These are phyloP conservation scores for Decorospora gaudefroyi DNA, from an alignment of 2,329 filamentous ascomycete genomes.

Conservation along the genomic window DNA sequence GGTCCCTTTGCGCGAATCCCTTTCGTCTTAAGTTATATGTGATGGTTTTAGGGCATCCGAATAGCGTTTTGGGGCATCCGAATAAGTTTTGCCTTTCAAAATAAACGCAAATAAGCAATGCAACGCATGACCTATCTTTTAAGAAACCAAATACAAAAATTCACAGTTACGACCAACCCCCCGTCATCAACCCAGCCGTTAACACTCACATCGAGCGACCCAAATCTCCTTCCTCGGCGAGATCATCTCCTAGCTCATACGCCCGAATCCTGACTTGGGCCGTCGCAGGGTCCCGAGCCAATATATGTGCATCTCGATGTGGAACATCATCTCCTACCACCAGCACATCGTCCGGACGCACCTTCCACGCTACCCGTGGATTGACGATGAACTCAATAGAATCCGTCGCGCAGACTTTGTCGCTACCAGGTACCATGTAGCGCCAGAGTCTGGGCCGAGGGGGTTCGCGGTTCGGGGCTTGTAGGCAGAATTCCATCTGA, in stretches of 20 bases:
- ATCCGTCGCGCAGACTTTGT: background rate
- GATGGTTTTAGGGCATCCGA: too few relatives aligned
- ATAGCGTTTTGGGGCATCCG: too few relatives aligned
- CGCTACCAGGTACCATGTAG: conserved; percentile 6
- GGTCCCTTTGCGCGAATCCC: too few relatives aligned
- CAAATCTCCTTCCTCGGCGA: conserved; percentile 5
- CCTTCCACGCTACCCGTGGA: conserved; percentile 1
- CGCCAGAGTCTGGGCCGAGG: conserved; percentile 25
- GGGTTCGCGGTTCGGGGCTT: conserved; percentile 18
- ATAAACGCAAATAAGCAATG: too few relatives aligned
- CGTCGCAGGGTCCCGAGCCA: background rate
- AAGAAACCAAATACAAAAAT: background rate
- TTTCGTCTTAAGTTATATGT: too few relatives aligned
- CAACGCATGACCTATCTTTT: background rate
- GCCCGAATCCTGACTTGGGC: background rate
- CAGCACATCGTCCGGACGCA: background rate
- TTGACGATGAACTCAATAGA: conserved; percentile 2
- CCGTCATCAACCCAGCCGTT: too few relatives aligned
- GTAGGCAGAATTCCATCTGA: conserved; percentile 31
- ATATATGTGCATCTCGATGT: background rate
- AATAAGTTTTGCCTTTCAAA: too few relatives aligned
- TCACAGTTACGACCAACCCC: too few relatives aligned
- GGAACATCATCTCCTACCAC: conserved; percentile 1
- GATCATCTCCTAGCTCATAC: conserved; percentile 5
- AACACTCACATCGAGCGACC: background rate